Evolutionary conservation across 257 asterid species (phyloP).

Genomic region (Solanum gracilifrons): DNA sequence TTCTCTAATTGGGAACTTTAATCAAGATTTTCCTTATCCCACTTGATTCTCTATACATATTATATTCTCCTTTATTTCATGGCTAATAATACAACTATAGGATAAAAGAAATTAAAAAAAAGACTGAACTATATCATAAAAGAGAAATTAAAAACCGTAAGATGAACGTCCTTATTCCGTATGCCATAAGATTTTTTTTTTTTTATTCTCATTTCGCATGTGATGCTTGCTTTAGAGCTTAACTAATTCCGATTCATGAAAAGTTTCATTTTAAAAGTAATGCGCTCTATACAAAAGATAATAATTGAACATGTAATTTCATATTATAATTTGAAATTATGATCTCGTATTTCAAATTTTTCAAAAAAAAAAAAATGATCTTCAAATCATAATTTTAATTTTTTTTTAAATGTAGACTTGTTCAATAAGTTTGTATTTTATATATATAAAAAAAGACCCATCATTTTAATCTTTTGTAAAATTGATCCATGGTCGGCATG

Average conservation of each 20-base stretch:
- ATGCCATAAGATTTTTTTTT: not conserved
- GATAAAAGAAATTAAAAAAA: not conserved
- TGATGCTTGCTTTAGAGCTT: not conserved
- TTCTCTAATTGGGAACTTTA: conserved; percentile 8
- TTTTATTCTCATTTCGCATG: not conserved
- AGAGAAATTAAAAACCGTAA: not conserved
- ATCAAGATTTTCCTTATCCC: conserved; percentile 8
- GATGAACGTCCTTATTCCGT: not conserved
- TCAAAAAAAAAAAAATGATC: not conserved
- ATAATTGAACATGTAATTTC: not conserved
- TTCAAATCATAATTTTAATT: too few species aligned
- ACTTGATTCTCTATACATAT: not conserved
- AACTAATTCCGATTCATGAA: not conserved
- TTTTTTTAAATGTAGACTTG: not conserved
- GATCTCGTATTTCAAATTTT: too few species aligned
- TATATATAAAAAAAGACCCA: too few species aligned
- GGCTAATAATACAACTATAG: not conserved
- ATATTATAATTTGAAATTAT: too few species aligned
- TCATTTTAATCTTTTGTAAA: not conserved
- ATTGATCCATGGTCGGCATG: not conserved
- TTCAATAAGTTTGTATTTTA: too few species aligned
- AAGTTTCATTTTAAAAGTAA: not conserved
- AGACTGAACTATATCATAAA: not conserved
- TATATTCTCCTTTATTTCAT: not conserved
- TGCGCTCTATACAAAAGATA: not conserved